Evolutionary conservation across 345 rosid species (phyloP).

Genomic region (Geranium brycei): DNA sequence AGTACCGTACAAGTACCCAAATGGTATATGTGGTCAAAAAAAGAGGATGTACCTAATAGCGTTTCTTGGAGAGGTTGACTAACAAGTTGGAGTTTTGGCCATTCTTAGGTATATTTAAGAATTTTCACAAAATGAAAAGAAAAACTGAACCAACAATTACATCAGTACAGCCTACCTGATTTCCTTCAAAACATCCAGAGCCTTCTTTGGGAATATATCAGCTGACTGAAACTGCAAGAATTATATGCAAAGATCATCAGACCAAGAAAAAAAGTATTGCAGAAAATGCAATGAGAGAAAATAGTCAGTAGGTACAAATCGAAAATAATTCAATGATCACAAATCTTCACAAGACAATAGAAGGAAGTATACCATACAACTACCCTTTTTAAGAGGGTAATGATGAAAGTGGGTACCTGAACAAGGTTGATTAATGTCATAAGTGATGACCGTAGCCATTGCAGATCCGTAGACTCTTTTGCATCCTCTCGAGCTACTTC

Average conservation of each 20-base stretch:
- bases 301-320: background rate
- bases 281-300: background rate
- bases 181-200: conserved; percentile 55
- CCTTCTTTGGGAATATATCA: conserved; percentile 50
- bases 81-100: background rate
- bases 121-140: conserved; percentile 2
- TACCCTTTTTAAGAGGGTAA: background rate
- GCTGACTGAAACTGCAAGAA: conserved; percentile 49
- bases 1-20: background rate
- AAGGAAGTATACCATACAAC: background rate
- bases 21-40: background rate
- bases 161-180: conserved; percentile 34
- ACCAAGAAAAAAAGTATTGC: conserved; percentile 2
- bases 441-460: conserved; percentile 52
- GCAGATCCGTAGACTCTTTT: conserved; percentile 50
- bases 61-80: background rate
- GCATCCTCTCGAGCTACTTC: conserved; percentile 50
- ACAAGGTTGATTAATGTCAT: conserved; percentile 66
- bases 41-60: background rate
- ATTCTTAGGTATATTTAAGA: background rate
- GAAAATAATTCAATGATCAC: background rate
- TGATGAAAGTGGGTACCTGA: conserved; percentile 41
- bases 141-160: too few relatives aligned
- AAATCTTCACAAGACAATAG: background rate
- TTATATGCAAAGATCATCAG: conserved; percentile 15